These are phyloP conservation scores for Warburgia ugandensis DNA, from an alignment of 164 flowering plant species.

Conservation along the genomic window DNA sequence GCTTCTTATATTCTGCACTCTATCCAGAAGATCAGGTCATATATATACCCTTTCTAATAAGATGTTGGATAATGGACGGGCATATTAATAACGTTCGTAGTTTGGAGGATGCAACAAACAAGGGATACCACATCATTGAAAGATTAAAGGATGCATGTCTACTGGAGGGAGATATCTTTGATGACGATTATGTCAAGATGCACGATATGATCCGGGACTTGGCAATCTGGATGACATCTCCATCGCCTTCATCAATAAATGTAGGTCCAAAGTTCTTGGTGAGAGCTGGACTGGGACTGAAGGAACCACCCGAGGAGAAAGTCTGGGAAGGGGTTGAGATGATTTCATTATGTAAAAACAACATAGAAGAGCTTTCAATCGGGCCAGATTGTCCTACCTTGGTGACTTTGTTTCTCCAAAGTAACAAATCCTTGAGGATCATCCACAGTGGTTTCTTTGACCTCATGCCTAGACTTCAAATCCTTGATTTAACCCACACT, in stretches of 20 bases:
- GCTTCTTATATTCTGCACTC: slow-evolving; percentile 4
- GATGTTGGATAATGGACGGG: slow-evolving; percentile 5
- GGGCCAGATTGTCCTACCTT: not conserved
- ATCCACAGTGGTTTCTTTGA: not conserved
- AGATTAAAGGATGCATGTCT: slow-evolving; percentile 5
- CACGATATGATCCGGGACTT: slow-evolving; percentile 5
- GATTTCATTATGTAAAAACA: not conserved
- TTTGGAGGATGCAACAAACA: not conserved
- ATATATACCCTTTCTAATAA: not conserved
- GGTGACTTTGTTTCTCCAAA: not conserved
- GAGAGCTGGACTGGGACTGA: not conserved
- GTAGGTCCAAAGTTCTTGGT: not conserved
- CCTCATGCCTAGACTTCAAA: not conserved
- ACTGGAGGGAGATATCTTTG: not conserved
- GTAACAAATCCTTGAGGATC: not conserved
- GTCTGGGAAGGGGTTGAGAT: not conserved
- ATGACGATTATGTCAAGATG: not conserved
- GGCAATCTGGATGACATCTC: slow-evolving; percentile 2
- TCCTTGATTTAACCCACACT: not conserved
- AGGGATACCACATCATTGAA: not conserved
- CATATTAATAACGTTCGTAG: not conserved
- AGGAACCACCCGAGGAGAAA: not conserved
- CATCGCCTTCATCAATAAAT: too few relatives aligned
- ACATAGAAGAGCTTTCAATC: not conserved
- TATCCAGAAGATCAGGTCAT: slow-evolving; percentile 2